phyloP scores from a whole-genome alignment of 345 rosid genomes.

The Kernera saxatilis region DNA sequence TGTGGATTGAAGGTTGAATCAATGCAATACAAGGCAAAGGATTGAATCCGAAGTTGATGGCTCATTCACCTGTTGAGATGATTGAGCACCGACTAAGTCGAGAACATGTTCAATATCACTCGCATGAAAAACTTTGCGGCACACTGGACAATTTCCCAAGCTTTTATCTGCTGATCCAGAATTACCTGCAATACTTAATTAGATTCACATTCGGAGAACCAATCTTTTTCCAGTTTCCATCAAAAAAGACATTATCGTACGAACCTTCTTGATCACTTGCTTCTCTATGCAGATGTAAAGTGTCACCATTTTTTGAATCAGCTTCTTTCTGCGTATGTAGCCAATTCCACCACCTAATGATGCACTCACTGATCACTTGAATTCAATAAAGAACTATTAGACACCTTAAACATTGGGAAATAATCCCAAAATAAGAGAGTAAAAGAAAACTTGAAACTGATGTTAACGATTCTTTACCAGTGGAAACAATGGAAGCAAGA shows the following conservation, averaged over 20 bases:
- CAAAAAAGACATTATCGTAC: background rate
- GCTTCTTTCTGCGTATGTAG: conserved; percentile 46
- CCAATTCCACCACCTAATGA: conserved; percentile 92
- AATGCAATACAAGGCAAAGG: background rate
- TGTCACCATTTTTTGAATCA: conserved; percentile 24
- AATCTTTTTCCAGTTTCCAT: background rate
- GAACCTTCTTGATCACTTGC: conserved; percentile 40
- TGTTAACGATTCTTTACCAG: conserved; percentile 39
- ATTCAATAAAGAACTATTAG: conserved; percentile 11
- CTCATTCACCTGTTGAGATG: conserved; percentile 46
- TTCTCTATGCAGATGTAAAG: conserved; percentile 17
- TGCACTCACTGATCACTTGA: conserved; percentile 63
- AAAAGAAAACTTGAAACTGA: background rate
- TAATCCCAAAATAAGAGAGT: background rate
- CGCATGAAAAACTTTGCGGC: conserved; percentile 68
- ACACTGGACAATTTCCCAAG: conserved; percentile 77
- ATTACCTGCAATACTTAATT: conserved; percentile 17
- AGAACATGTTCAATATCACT: conserved; percentile 81
- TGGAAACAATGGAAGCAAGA: conserved; percentile 97
- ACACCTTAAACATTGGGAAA: background rate
- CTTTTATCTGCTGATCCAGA: conserved; percentile 35
- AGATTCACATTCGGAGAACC: background rate
- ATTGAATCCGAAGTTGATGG: background rate
- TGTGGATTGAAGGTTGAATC: background rate
- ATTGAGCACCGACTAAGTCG: conserved; percentile 51